These are phyloP conservation scores for Phoma sp. DNA, from an alignment of 2,329 filamentous ascomycete species.

Conservation along the genomic window DNA sequence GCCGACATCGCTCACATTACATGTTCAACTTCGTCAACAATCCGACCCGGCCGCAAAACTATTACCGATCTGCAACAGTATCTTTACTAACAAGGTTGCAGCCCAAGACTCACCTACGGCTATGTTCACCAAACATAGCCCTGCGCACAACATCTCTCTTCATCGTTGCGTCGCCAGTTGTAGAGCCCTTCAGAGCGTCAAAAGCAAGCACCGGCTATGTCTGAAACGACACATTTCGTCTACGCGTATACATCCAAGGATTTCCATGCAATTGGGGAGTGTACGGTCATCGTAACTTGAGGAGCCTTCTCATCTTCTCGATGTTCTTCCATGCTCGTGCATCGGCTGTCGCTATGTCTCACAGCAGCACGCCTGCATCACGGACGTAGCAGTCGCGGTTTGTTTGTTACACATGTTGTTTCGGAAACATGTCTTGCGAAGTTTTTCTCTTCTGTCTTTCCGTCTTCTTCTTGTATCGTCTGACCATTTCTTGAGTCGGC, in stretches of 20 bases:
- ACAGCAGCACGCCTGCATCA: constrained; percentile 27
- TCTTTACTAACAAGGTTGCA: no score
- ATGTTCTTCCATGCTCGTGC: constrained; percentile 18
- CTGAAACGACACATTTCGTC: no score
- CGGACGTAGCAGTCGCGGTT: constrained; percentile 14
- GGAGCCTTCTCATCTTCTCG: no score
- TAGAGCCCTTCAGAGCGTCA: no score
- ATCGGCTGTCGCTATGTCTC: constrained; percentile 28
- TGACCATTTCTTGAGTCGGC: background rate
- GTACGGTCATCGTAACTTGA: no score
- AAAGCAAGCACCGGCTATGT: no score
- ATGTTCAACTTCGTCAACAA: background rate
- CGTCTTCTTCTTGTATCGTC: background rate
- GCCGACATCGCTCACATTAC: background rate
- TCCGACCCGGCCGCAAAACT: background rate
- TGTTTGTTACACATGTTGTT: constrained; percentile 38
- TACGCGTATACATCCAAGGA: no score
- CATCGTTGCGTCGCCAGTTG: no score
- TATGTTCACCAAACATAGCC: no score
- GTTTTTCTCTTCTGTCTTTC: constrained; percentile 10
- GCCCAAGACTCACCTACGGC: no score
- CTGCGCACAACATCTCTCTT: no score
- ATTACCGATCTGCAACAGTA: background rate
- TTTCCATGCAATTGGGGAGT: no score
- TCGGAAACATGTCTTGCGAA: constrained; percentile 21